phyloP scores from a whole-genome alignment of 208 protist species.

The Acanthamoeba sp. region DNA sequence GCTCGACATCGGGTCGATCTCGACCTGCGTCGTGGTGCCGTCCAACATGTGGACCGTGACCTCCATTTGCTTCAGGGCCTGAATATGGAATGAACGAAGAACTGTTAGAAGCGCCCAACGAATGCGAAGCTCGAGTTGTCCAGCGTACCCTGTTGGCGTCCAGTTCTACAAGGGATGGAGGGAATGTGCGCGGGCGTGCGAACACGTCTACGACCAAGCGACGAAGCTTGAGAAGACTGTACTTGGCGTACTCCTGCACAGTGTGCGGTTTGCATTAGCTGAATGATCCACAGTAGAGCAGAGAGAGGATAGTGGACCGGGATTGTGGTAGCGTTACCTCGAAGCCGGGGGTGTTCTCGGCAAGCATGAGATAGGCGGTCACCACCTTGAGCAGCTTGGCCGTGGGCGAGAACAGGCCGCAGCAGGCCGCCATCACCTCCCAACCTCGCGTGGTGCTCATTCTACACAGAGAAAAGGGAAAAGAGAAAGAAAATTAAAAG shows the following conservation, averaged over 20 bases:
- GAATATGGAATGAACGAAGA: background rate
- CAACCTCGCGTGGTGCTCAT: slow-evolving; percentile 49
- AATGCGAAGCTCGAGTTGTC: no score
- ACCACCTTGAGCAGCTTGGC: slow-evolving; percentile 52
- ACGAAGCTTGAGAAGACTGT: background rate
- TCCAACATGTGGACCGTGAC: slow-evolving; percentile 37
- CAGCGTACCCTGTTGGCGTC: slow-evolving; percentile 37
- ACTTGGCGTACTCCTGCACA: slow-evolving; percentile 50
- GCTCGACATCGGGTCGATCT: slow-evolving; percentile 44
- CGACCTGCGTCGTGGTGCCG: background rate
- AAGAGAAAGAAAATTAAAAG: background rate
- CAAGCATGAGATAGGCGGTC: slow-evolving; percentile 13
- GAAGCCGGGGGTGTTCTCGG: background rate
- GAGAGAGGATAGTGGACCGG: background rate
- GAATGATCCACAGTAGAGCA: background rate
- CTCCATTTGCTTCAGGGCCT: slow-evolving; percentile 2
- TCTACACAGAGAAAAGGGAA: background rate
- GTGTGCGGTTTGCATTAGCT: background rate
- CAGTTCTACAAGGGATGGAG: slow-evolving; percentile 4
- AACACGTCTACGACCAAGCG: slow-evolving; percentile 44
- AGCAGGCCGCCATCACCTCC: slow-evolving; percentile 42
- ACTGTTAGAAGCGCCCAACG: no score
- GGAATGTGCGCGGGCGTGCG: slow-evolving; percentile 26
- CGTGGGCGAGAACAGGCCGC: slow-evolving; percentile 58
- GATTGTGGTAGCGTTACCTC: background rate